Evolutionary conservation across 2,329 filamentous ascomycete genomes (phyloP), one percentile per base, ranked within the genome.

Genomic region (Fusarium neocosmosporiellum): DNA sequence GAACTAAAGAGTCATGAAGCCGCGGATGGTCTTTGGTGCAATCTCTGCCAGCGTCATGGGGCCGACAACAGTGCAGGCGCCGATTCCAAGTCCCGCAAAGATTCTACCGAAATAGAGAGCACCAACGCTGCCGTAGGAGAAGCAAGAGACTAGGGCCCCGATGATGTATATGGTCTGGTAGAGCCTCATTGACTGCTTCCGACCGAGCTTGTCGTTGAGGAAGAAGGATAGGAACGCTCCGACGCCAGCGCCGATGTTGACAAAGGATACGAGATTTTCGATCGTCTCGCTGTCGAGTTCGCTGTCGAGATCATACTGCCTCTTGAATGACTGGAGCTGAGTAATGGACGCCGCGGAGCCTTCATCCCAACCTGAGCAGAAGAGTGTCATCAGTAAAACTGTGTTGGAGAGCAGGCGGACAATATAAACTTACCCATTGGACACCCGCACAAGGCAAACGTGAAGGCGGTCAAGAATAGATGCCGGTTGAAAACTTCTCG

Each of bases 11-110:
- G 70, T 73, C 53, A 71, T 68, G 22, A 73, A 63, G n/a, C 71
- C 71, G 14, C 71, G 67, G 1, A 73, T 61, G 8, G 70, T 66
- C 13, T 68, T 58, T 1, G 71, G 71, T 7, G 71, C 70, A n/a
- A 73, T 73, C 37, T 73, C 70, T 10, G 70, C 71, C 10, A 73
- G 60, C 8, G 69, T 60, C 31, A 73, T 71, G 10, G 71, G 71
- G 1, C 70, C 71, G 0, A 73, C 70, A 10, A 73, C 71, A 14
- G 70, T 71, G 14, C 66, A 71, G 22, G 72, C 66, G 2, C 71
- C 71, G 4, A 73, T 63, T 24, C 71, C 70, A 10, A 73, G 59
- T 20, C 71, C 71, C 4, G 70, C 70, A 13, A 73, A 59, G 27
- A 73, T 68, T n/a, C 71, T 59, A 5, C 70, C 71, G 0, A 66